These are phyloP conservation scores for Rhodamnia argentea DNA, from an alignment of 345 rosid species.

Conservation along the genomic window DNA sequence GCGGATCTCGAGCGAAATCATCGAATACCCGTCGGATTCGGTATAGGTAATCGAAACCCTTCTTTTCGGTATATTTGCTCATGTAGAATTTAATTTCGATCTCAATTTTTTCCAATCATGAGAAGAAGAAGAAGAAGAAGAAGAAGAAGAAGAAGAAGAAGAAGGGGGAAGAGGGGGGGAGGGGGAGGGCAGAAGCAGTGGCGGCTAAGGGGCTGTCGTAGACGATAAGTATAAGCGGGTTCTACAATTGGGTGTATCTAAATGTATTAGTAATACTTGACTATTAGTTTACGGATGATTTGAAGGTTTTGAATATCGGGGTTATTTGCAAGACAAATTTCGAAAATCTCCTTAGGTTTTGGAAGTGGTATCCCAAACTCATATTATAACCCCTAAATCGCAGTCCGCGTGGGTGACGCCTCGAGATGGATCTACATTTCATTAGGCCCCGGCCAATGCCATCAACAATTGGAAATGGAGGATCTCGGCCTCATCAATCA, in stretches of 20 bases:
- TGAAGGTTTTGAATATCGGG: not conserved
- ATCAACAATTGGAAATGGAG: not conserved
- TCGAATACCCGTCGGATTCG: accelerated
- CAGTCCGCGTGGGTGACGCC: accelerated
- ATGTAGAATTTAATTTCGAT: not conserved
- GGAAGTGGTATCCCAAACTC: not conserved
- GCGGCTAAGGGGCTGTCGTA: not conserved
- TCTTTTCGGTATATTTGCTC: not conserved
- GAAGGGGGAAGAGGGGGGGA: too few species aligned
- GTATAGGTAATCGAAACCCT: not conserved
- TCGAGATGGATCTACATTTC: not conserved
- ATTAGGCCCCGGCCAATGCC: not conserved
- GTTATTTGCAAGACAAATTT: not conserved
- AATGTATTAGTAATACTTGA: not conserved
- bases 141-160: too few species aligned
- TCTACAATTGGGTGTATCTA: accelerated
- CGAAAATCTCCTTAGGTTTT: not conserved
- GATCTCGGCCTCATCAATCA: not conserved
- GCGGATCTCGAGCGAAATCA: not conserved
- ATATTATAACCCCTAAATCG: not conserved
- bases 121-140: too few species aligned
- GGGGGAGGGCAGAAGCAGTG: not conserved
- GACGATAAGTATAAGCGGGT: not conserved
- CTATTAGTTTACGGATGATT: not conserved
- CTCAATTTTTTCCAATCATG: not conserved